Evolutionary conservation across 257 asterid genomes (phyloP), one percentile per base, ranked within the genome.

Genomic region (Knoxia roxburghii): DNA sequence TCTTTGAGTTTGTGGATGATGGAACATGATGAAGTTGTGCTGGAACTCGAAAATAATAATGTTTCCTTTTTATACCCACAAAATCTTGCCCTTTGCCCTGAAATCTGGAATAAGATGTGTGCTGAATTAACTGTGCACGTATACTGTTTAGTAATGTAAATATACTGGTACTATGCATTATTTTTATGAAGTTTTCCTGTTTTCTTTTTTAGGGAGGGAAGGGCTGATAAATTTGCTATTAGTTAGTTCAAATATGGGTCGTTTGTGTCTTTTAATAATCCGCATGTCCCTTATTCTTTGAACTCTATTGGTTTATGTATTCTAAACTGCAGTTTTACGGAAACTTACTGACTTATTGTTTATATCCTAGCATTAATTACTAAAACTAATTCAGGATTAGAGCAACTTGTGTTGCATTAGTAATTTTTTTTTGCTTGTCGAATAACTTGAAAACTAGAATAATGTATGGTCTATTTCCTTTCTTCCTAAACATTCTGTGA

Each of bases 401-500:
- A 55, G 1, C 26, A 9, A 6, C 26, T 29, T 20, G 20, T 24
- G 15, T 18, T 43, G 54, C 48, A 57, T 57, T 45, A 0, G 5
- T 2, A 15, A 10, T 12, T 12, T 35, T 51, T n/a, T n/a, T 29
- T 37, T 27, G 29, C 29, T 15, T 55, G 41, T 39, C 15, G 37
- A 1, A 39, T 18, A 37, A 14, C 24, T 57, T 53, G 20, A 35
- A 24, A 65, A 11, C 9, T 1, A 4, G 32, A 48, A 5, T 50
- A 26, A 17, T 35, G 39, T 4, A 14, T 33, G 1, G 9, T n/a
- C 0, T 5, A 30, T 45, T 1, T 24, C 24, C 43, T 30, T n/a
- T 53, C 53, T 35, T 71, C 48, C 48, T 7, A 8, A 35, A 23
- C 41, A 55, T 26, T 56, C 8, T 68, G 65, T 54, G 52, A 32